These are phyloP conservation scores for Rhodotorula mucilaginosa DNA, from an alignment of 1,284 basidiomycete species.

Conservation along the genomic window DNA sequence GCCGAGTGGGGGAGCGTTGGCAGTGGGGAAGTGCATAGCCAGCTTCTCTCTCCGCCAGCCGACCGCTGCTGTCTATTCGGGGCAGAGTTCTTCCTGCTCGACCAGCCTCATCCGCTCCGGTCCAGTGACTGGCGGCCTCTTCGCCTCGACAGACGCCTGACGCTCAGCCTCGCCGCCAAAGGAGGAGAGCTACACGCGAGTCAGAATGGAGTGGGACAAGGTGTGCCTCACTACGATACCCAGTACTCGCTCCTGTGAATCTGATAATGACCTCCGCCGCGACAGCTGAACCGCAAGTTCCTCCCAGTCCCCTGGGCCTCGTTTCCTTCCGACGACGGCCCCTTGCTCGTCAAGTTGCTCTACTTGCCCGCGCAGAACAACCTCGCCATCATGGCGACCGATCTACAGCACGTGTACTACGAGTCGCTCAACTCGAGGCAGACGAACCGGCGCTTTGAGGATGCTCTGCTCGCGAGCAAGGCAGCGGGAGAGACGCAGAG, in stretches of 20 bases:
- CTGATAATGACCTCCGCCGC: too few relatives aligned
- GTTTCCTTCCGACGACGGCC: not conserved
- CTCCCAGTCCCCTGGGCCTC: slow-evolving; percentile 4
- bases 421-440: slow-evolving; percentile 18
- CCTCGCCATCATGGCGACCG: slow-evolving; percentile 22
- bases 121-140: too few relatives aligned
- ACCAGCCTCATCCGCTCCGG: too few relatives aligned
- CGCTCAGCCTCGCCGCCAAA: too few relatives aligned
- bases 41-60: too few relatives aligned
- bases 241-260: too few relatives aligned
- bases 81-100: too few relatives aligned
- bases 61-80: too few relatives aligned
- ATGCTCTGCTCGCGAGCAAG: slow-evolving; percentile 2
- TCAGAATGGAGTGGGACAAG: slow-evolving; percentile 9
- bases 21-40: too few relatives aligned
- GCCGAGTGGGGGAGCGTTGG: too few relatives aligned
- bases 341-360: slow-evolving; percentile 20
- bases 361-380: not conserved
- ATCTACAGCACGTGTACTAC: slow-evolving; percentile 14
- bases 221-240: not conserved
- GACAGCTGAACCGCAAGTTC: slow-evolving; percentile 4
- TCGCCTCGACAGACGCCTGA: too few relatives aligned
- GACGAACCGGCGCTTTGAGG: slow-evolving; percentile 11
- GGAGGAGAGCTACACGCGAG: not conserved
- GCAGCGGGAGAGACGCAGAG: too few relatives aligned